Conservation (phyloP, 805 yeast species). For the Barnettozyma wickerhamii region DNA sequence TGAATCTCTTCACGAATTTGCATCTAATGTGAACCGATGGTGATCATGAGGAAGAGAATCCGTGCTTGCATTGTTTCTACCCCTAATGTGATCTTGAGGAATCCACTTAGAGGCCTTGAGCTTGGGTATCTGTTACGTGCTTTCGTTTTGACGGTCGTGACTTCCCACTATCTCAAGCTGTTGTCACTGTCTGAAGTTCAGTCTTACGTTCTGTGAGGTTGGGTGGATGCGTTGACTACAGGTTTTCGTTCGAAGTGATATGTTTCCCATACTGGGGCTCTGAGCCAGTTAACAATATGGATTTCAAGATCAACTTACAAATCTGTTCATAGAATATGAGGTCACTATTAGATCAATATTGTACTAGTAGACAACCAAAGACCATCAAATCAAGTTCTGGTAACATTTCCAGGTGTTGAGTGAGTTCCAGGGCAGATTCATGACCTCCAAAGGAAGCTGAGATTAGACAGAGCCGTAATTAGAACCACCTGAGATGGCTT, state of each 20-base stretch:
- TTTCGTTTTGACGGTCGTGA: too few species aligned
- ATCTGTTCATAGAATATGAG: too few species aligned
- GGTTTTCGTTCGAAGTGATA: not conserved
- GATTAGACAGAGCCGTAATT: constrained; percentile 23
- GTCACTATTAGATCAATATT: not conserved
- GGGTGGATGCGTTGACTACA: not conserved
- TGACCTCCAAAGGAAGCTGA: not conserved
- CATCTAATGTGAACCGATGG: not conserved
- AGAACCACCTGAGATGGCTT: constrained; percentile 2
- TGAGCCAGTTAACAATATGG: not conserved
- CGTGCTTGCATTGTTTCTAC: too few species aligned
- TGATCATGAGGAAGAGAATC: too few species aligned
- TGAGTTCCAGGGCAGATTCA: too few species aligned
- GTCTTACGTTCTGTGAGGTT: constrained; percentile 12
- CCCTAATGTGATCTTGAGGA: too few species aligned
- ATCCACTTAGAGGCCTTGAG: too few species aligned
- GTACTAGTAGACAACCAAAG: not conserved
- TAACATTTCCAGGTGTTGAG: too few species aligned
- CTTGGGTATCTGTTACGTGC: too few species aligned
- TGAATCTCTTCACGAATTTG: constrained; percentile 4
- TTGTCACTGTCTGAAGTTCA: not conserved
- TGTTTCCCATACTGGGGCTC: not conserved
- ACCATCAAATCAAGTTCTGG: too few species aligned
- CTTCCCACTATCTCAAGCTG: too few species aligned
- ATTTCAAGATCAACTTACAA: not conserved